Evolutionary conservation across 805 yeast species (phyloP).

Genomic region (Priceomyces fermenticarens): DNA sequence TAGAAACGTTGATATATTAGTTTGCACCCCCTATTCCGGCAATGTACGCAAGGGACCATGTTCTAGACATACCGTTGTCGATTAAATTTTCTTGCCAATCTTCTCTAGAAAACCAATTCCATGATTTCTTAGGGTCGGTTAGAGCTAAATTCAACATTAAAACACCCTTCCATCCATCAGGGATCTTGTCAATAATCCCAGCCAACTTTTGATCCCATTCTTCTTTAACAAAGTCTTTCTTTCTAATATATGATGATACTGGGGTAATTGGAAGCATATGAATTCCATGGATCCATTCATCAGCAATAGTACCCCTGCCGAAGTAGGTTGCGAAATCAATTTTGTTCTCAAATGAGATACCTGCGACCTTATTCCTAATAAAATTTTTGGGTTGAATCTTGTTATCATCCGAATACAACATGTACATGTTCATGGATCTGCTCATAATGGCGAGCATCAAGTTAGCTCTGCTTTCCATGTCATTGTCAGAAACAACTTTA

Average conservation of each 20-base stretch:
- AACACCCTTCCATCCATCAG: conserved; percentile 72
- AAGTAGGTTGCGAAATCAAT: conserved; percentile 72
- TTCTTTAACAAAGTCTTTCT: conserved; percentile 51
- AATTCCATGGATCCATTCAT: conserved; percentile 73
- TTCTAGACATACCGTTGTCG: conserved; percentile 81
- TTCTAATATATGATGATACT: conserved; percentile 58
- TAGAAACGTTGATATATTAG: background rate
- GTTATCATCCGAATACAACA: conserved; percentile 53
- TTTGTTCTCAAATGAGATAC: conserved; percentile 71
- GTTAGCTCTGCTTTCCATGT: conserved; percentile 53
- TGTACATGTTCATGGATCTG: conserved; percentile 53
- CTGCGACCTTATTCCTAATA: conserved; percentile 64
- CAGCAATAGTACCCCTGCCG: conserved; percentile 55
- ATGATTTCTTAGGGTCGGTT: conserved; percentile 53
- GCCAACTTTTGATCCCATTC: conserved; percentile 60
- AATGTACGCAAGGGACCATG: conserved; percentile 81
- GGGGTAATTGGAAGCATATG: conserved; percentile 77
- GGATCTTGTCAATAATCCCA: conserved; percentile 44
- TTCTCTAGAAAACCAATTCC: conserved; percentile 44
- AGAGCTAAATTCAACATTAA: conserved; percentile 74
- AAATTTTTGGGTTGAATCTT: conserved; percentile 53
- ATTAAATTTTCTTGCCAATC: conserved; percentile 55
- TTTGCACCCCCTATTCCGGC: conserved; percentile 46
- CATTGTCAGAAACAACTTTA: conserved; percentile 47
- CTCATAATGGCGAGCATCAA: conserved; percentile 60